Conservation (phyloP, 192 early-diverging fungal genomes). For the Paraglomus brasilianum region DNA sequence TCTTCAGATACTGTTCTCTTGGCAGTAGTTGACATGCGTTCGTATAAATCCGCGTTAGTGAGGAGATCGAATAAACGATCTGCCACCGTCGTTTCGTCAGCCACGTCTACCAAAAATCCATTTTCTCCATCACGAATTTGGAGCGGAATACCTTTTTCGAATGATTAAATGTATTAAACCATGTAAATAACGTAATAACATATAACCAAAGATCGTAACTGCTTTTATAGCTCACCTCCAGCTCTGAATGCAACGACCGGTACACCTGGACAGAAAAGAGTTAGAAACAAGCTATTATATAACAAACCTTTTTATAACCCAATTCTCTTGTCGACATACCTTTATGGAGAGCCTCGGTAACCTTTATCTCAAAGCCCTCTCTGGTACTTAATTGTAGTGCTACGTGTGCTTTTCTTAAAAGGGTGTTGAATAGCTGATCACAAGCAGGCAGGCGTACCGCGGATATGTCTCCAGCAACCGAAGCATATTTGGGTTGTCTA, state of each 20-base stretch:
- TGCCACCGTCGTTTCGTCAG: constrained; percentile 59
- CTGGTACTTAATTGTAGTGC: constrained; percentile 89
- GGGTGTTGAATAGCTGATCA: constrained; percentile 75
- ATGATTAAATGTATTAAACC: not conserved
- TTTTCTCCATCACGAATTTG: constrained; percentile 69
- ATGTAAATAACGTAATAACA: not conserved
- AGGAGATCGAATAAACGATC: constrained; percentile 61
- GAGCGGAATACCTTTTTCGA: constrained; percentile 75
- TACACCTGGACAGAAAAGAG: constrained; percentile 28
- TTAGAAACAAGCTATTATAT: constrained; percentile 1
- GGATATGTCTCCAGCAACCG: constrained; percentile 56
- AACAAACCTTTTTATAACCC: constrained; percentile 57
- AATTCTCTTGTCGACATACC: constrained; percentile 62
- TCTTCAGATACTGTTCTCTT: constrained; percentile 56
- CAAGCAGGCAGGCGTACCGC: constrained; percentile 68
- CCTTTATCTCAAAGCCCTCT: constrained; percentile 86
- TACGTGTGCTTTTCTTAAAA: constrained; percentile 69
- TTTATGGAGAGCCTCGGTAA: constrained; percentile 88
- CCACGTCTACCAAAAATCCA: constrained; percentile 67
- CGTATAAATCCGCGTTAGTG: constrained; percentile 51
- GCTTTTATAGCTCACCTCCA: constrained; percentile 55
- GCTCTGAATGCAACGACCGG: constrained; percentile 54
- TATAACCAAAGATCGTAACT: not conserved
- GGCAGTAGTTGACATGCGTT: constrained; percentile 41
- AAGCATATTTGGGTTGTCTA: constrained; percentile 45